Evolutionary conservation across 768 basidiomycete genomes (phyloP).

Genomic region (Butyriboletus loyo): DNA sequence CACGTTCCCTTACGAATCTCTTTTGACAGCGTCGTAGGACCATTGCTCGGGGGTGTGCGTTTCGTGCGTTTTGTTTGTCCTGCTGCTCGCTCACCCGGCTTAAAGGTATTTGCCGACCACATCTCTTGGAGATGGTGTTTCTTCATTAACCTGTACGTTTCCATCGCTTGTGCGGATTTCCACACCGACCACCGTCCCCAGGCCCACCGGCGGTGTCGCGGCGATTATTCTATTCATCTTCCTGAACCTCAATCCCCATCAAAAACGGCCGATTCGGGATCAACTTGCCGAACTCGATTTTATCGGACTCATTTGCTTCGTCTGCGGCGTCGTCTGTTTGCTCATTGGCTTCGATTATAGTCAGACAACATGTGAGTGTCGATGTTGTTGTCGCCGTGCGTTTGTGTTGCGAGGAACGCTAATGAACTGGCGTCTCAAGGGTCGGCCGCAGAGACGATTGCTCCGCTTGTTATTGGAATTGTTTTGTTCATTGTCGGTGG

Average conservation of each 20-base stretch:
- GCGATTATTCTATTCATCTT: conserved; percentile 63
- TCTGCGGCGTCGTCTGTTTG: conserved; percentile 62
- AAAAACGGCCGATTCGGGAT: conserved; percentile 51
- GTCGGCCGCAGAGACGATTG: conserved; percentile 57
- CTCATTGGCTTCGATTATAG: conserved; percentile 74
- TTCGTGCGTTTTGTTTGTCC: not conserved
- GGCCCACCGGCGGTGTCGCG: conserved; percentile 72
- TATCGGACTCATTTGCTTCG: conserved; percentile 58
- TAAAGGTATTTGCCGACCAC: conserved; percentile 64
- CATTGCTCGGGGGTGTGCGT: conserved; percentile 78
- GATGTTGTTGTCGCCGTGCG: not conserved
- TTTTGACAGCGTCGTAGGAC: conserved; percentile 59
- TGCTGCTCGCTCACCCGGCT: conserved; percentile 1
- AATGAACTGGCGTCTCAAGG: conserved; percentile 35
- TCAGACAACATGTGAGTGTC: conserved; percentile 57
- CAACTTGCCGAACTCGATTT: conserved; percentile 73
- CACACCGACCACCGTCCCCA: conserved; percentile 23
- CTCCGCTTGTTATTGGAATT: conserved; percentile 57
- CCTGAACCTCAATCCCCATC: conserved; percentile 76
- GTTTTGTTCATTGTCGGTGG: conserved; percentile 48
- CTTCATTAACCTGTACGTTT: conserved; percentile 67
- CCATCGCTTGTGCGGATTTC: not conserved
- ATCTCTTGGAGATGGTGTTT: conserved; percentile 86
- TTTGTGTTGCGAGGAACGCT: not conserved
- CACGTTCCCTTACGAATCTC: not conserved